Percentiles rank a stretch among this genome's conserved stretches.
These are phyloP conservation scores for Exophiala aquamarina DNA, from an alignment of 2,329 filamentous ascomycete genomes.

Conservation along the genomic window DNA sequence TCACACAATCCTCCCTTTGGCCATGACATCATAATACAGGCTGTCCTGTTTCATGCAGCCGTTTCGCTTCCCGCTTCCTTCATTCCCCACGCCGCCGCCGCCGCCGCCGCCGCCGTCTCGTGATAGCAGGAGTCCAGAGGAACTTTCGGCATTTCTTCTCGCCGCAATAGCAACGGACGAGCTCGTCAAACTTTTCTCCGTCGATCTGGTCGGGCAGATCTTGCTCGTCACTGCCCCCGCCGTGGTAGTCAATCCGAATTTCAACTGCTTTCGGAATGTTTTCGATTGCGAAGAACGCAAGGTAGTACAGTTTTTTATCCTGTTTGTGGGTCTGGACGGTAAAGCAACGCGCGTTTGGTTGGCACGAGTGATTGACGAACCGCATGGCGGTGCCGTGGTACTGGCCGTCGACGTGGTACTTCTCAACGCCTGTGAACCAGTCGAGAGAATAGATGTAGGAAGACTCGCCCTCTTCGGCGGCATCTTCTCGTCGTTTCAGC, in stretches of 20 bases:
- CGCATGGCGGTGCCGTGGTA: constrained; percentile 43
- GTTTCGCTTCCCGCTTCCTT: too few species aligned
- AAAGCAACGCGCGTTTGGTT: constrained; percentile 47
- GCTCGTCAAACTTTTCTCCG: constrained; percentile 22
- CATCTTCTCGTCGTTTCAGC: constrained; percentile 40
- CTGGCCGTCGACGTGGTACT: constrained; percentile 45
- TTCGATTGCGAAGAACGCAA: constrained; percentile 48
- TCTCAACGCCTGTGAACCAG: constrained; percentile 32
- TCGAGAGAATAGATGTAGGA: constrained; percentile 47
- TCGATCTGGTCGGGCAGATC: too few species aligned
- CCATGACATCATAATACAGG: too few species aligned
- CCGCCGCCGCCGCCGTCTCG: constrained; percentile 13
- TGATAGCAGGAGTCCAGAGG: constrained; percentile 36
- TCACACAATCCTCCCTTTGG: too few species aligned
- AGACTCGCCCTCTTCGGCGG: constrained; percentile 28
- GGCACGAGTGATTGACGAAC: constrained; percentile 51
- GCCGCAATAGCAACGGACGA: constrained; percentile 45
- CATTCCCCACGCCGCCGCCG: too few species aligned
- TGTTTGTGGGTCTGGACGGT: constrained; percentile 43
- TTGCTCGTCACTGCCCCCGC: constrained; percentile 10
- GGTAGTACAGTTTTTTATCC: constrained; percentile 43
- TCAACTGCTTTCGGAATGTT: constrained; percentile 44
- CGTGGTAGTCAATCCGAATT: constrained; percentile 47
- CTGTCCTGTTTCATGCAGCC: too few species aligned
- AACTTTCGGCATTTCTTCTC: constrained; percentile 44